Evolutionary conservation across 208 protist species (phyloP), one percentile per base, ranked within the genome.

Genomic region (Leishmania braziliensis): DNA sequence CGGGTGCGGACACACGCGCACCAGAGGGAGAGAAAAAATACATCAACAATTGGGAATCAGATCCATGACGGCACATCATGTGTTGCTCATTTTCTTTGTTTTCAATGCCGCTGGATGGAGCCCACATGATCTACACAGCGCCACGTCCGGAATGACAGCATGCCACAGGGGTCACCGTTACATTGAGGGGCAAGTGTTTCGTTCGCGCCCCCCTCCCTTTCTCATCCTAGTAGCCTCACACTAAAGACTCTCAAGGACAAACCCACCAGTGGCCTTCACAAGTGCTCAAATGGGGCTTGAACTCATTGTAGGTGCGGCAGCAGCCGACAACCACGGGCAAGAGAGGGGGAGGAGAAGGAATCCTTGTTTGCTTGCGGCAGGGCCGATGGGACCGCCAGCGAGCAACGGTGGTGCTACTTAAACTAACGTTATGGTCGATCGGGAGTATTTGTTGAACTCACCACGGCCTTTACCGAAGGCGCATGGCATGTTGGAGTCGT

Each of bases 391-490:
- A 29, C 46, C 23, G 23, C 26, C 46, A 74, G 69, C 48, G 23
- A 16, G 39, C 50, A 50, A 5, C 36, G 62, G 8, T 33, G 46
- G 4, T 5, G 26, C 75, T 66, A 54, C 54, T 39, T 80, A 84
- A 10, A 66, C 29, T 48, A 84, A 66, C 18, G 62, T 18, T 9
- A 84, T 65, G 14, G 76, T 65, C 54, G 73, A 78, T 51, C 50
- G 68, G 69, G 43, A 58, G 70, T 80, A 78, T 29, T 20, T 51
- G 26, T 23, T 20, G 75, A 84, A 84, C 75, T 80, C 81, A 20
- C 74, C 82, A n/a, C 66, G 78, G 10, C 50, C 83, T 71, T 71
- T 75, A 51, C 74, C 75, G 50, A 33, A 68, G 79, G 48, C 58
- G 75, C 78, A 70, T 43, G 51, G 83, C 77, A 26, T 54, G 33